phyloP scores from a whole-genome alignment of 306 rosid species.

The Vachellia collinsii region DNA sequence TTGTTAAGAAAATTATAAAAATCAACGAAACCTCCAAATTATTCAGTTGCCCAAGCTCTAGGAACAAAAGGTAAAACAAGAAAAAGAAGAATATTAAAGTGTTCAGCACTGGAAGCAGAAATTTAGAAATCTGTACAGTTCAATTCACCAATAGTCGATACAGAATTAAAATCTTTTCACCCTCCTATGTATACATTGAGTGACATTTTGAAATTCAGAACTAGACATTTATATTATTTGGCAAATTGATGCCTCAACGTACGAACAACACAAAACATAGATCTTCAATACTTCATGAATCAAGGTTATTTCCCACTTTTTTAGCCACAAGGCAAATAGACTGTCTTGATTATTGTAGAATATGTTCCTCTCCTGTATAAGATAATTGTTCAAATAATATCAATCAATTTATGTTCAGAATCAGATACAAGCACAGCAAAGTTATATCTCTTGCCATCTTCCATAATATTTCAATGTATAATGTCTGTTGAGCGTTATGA shows the following conservation, averaged over 20 bases:
- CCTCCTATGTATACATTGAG: background rate
- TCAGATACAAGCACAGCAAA: background rate
- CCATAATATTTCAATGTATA: background rate
- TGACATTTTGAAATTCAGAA: conserved; percentile 29
- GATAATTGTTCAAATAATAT: conserved; percentile 2
- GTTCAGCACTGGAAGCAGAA: background rate
- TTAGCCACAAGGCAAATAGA: conserved; percentile 23
- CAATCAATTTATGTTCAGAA: background rate
- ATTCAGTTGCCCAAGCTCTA: conserved; percentile 4
- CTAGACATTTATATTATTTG: conserved; percentile 10
- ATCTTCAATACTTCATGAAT: conserved; percentile 26
- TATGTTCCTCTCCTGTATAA: conserved; percentile 19
- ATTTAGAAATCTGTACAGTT: background rate
- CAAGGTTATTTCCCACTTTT: conserved; percentile 12
- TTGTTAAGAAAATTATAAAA: conserved; percentile 28
- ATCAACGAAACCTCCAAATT: conserved; percentile 2
- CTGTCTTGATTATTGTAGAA: background rate
- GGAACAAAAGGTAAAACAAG: background rate
- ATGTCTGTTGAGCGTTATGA: conserved; percentile 3
- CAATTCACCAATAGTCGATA: background rate
- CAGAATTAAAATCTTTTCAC: conserved; percentile 17
- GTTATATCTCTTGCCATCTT: conserved; percentile 7
- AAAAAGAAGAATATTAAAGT: conserved; percentile 1
- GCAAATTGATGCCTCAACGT: background rate
- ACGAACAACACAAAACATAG: conserved; percentile 12